These are phyloP conservation scores for Coemansia sp. DNA, from an alignment of 371 early-diverging fungal species.

Conservation along the genomic window DNA sequence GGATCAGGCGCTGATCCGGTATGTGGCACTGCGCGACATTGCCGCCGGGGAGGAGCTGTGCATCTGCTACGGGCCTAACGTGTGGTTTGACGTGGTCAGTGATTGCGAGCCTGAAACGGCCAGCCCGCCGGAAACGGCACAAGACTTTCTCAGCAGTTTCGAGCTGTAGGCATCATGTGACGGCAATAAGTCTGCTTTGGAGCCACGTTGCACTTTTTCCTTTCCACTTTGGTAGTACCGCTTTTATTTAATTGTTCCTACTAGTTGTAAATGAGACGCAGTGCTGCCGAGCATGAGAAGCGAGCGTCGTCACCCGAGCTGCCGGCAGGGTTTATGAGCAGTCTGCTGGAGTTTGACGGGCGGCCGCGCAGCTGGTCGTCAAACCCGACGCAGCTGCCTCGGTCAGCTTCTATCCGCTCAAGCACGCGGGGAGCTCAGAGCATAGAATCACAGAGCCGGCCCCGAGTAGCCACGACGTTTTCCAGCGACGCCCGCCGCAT, in stretches of 20 bases:
- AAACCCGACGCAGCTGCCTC: conserved; percentile 1
- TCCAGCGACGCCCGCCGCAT: conserved; percentile 15
- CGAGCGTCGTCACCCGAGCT: conserved; percentile 37
- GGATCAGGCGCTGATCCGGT: conserved; percentile 57
- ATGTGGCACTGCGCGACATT: conserved; percentile 59
- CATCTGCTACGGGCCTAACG: conserved; percentile 66
- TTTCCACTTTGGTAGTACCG: background rate
- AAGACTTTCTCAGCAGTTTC: conserved; percentile 19
- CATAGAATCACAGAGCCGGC: conserved; percentile 17
- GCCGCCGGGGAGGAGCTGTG: conserved; percentile 62
- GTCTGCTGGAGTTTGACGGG: conserved; percentile 22
- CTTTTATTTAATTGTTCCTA: conserved; percentile 4
- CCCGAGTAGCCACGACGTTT: conserved; percentile 24
- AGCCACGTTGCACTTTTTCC: background rate
- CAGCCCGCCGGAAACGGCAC: background rate
- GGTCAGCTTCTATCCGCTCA: conserved; percentile 22
- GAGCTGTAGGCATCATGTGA: conserved; percentile 10
- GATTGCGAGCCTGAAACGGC: background rate
- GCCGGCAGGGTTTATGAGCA: conserved; percentile 14
- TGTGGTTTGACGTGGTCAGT: conserved; percentile 61
- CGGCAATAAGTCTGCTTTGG: background rate
- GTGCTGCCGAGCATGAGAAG: conserved; percentile 4
- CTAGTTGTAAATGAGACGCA: conserved; percentile 3
- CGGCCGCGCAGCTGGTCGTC: conserved; percentile 45
- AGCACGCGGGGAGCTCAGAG: conserved; percentile 3